phyloP scores from a whole-genome alignment of 2,329 filamentous ascomycete genomes.

The Botryosphaeria agaves region DNA sequence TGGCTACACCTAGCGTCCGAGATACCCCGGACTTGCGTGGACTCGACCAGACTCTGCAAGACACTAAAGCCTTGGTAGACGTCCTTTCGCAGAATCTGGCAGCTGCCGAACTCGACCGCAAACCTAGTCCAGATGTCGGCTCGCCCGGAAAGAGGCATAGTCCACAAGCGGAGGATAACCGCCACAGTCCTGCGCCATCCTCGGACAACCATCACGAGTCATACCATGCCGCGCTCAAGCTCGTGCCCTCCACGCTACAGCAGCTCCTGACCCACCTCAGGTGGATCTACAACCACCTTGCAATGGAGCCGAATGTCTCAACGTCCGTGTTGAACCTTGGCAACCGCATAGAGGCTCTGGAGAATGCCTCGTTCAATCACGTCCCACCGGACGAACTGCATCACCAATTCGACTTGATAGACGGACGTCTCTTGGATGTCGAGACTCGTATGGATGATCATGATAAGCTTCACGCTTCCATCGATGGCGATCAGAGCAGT shows the following conservation, averaged over 20 bases:
- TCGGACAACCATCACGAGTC: too few species aligned
- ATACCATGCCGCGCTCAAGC: conserved; percentile 1
- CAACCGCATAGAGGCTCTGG: conserved; percentile 48
- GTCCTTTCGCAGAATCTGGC: background rate
- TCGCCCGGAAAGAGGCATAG: background rate
- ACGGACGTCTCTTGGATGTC: conserved; percentile 51
- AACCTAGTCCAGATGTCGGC: too few species aligned
- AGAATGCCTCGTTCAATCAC: conserved; percentile 51
- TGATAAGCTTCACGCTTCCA: conserved; percentile 15
- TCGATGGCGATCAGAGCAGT: conserved; percentile 13
- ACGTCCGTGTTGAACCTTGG: conserved; percentile 42
- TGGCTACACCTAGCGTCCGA: conserved; percentile 26
- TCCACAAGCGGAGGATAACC: background rate
- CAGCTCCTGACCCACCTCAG: conserved; percentile 16
- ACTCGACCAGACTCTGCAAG: conserved; percentile 17
- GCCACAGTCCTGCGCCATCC: too few species aligned
- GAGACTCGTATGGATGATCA: conserved; percentile 35
- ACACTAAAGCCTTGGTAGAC: conserved; percentile 7
- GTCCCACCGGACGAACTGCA: conserved; percentile 50
- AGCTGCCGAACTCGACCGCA: too few species aligned
- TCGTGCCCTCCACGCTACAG: conserved; percentile 2
- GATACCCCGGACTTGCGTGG: conserved; percentile 21
- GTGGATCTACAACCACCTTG: conserved; percentile 18
- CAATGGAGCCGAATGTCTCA: conserved; percentile 19
- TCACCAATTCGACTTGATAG: conserved; percentile 48